A percentile compares a stretch with the other conserved stretches of the same genome.
phyloP scores from a whole-genome alignment of 2,329 filamentous ascomycete genomes.

The Stachybotrys chartarum region DNA sequence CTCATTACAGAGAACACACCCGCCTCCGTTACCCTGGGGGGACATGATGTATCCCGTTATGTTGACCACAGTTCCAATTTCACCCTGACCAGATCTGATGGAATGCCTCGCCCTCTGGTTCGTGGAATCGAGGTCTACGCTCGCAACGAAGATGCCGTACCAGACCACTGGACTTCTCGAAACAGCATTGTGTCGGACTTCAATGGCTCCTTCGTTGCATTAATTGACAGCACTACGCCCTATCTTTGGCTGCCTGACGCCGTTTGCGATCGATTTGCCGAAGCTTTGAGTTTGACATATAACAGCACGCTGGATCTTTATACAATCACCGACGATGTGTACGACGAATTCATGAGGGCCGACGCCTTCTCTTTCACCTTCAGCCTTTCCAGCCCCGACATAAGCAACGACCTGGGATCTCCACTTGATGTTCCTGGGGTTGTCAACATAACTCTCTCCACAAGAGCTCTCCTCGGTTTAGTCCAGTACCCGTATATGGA shows the following conservation, averaged over 20 bases:
- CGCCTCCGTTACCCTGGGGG: slow-evolving; percentile 59
- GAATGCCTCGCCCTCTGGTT: slow-evolving; percentile 52
- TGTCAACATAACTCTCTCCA: slow-evolving; percentile 48
- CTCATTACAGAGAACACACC: slow-evolving; percentile 27
- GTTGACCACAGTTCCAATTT: slow-evolving; percentile 55
- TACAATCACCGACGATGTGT: slow-evolving; percentile 51
- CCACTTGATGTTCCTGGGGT: slow-evolving; percentile 42
- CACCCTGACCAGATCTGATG: slow-evolving; percentile 43
- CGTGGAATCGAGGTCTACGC: slow-evolving; percentile 44
- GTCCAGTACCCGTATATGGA: slow-evolving; percentile 43
- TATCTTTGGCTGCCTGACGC: slow-evolving; percentile 55
- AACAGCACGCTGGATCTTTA: slow-evolving; percentile 59
- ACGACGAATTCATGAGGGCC: slow-evolving; percentile 34
- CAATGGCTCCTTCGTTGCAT: slow-evolving; percentile 39
- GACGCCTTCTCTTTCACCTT: slow-evolving; percentile 49
- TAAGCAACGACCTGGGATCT: slow-evolving; percentile 42
- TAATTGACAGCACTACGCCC: slow-evolving; percentile 58
- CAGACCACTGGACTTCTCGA: slow-evolving; percentile 29
- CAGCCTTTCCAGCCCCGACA: slow-evolving; percentile 47
- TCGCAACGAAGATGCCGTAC: slow-evolving; percentile 17
- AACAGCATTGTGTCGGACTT: slow-evolving; percentile 33
- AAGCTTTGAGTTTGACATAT: slow-evolving; percentile 56
- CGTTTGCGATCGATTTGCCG: slow-evolving; percentile 58
- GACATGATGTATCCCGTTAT: slow-evolving; percentile 60
- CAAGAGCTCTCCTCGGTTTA: slow-evolving; percentile 41